Evolutionary conservation across 1,284 basidiomycete species (phyloP).

Genomic region (Gomphus bonarii): DNA sequence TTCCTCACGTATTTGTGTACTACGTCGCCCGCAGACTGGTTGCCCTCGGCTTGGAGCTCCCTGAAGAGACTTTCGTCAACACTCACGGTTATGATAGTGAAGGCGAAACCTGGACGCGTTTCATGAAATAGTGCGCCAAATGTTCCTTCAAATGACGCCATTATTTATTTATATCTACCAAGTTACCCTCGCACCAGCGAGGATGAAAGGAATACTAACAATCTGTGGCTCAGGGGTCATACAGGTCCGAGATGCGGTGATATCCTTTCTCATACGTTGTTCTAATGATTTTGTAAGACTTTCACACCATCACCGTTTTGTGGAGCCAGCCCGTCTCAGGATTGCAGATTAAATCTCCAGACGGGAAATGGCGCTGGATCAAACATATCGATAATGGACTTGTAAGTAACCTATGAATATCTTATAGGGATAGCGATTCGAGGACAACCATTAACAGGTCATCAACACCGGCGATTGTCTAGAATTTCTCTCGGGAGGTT

Average conservation of each 20-base stretch:
- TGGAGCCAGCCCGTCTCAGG: slow-evolving; percentile 52
- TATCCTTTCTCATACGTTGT: not conserved
- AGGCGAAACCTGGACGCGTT: slow-evolving; percentile 31
- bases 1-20: not conserved
- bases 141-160: not conserved
- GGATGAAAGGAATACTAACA: slow-evolving; percentile 43
- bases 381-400: slow-evolving; percentile 50
- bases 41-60: slow-evolving; percentile 25
- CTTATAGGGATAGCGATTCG: no score
- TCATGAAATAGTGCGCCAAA: slow-evolving; percentile 41
- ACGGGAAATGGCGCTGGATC: slow-evolving; percentile 48
- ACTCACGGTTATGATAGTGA: slow-evolving; percentile 21
- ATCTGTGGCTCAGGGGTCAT: slow-evolving; percentile 54
- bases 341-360: slow-evolving; percentile 42
- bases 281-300: slow-evolving; percentile 27
- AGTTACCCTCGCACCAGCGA: slow-evolving; percentile 38
- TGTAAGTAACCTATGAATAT: slow-evolving; percentile 22
- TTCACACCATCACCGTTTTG: slow-evolving; percentile 47
- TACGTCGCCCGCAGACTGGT: not conserved
- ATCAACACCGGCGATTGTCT: slow-evolving; percentile 24
- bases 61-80: slow-evolving; percentile 26
- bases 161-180: not conserved
- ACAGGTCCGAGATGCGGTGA: slow-evolving; percentile 29
- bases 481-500: slow-evolving; percentile 22
- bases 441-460: not conserved